A percentile compares a stretch with the other conserved stretches of the same genome.
Evolutionary conservation across 306 rosid species (phyloP).

Genomic region (Corylus avellana): DNA sequence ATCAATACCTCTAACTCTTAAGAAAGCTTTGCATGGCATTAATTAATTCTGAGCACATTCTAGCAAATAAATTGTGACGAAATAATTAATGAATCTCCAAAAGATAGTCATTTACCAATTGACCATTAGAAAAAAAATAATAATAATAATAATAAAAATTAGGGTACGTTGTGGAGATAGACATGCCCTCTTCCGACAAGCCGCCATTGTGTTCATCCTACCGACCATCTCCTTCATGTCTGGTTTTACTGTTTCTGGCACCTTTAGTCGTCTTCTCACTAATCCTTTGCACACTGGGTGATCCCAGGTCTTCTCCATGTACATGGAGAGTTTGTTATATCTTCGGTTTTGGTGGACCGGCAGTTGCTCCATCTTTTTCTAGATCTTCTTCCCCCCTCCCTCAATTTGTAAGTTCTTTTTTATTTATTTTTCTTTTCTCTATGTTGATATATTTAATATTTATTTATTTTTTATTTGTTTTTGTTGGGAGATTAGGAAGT

Average conservation of each 20-base stretch:
- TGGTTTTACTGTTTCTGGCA: conserved; percentile 11
- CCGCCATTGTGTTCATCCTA: conserved; percentile 7
- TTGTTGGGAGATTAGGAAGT: conserved; percentile 6
- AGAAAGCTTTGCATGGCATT: not conserved
- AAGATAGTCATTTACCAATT: no score
- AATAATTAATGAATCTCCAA: no score
- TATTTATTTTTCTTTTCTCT: no score
- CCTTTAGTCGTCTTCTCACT: conserved; percentile 14
- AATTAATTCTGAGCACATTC: no score
- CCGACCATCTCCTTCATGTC: not conserved
- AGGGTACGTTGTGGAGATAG: not conserved
- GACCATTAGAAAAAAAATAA: no score
- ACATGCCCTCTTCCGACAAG: conserved; percentile 11
- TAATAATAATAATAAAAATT: no score
- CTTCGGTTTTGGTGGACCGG: no score
- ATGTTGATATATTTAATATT: not conserved
- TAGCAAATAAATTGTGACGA: no score
- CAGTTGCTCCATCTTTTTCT: no score
- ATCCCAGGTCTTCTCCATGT: conserved; percentile 9
- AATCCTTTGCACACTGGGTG: conserved; percentile 7
- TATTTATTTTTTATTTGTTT: no score
- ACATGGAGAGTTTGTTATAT: conserved; percentile 15
- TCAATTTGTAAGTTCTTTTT: conserved; percentile 3
- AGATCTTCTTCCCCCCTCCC: not conserved
- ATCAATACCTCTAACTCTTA: not conserved